Conservation (phyloP, 148 eudicot genomes). For the Mesembryanthemum crystallinum region DNA sequence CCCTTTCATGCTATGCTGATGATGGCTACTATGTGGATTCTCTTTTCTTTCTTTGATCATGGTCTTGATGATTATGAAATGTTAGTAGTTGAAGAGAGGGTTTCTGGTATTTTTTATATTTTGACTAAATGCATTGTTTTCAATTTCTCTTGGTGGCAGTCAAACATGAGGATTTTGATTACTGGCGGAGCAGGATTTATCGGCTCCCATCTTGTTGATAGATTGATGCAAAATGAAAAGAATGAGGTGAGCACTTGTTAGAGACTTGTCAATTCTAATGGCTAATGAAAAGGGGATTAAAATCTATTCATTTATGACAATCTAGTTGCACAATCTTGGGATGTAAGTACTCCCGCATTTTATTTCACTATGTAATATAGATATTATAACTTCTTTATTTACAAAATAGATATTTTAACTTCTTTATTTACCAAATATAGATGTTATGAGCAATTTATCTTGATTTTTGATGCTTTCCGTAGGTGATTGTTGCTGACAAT, state of each 20-base stretch:
- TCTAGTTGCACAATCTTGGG: neutral
- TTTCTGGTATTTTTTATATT: neutral
- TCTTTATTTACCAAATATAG: neutral
- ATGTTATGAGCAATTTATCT: neutral
- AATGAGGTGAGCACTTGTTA: conserved; percentile 58
- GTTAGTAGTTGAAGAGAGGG: neutral
- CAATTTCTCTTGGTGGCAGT: conserved; percentile 36
- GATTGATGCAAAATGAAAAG: conserved; percentile 85
- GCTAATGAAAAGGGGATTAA: too few relatives aligned
- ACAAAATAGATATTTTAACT: too few relatives aligned
- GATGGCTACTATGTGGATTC: conserved; percentile 11
- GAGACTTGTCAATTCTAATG: too few relatives aligned
- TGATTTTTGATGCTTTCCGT: conserved; percentile 3
- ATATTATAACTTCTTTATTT: too few relatives aligned
- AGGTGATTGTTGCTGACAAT: conserved; percentile 92
- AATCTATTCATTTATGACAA: neutral
- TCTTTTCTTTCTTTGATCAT: conserved; percentile 1
- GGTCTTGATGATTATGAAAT: conserved; percentile 7
- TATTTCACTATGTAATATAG: neutral
- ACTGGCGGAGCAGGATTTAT: conserved; percentile 98
- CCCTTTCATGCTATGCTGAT: conserved; percentile 24
- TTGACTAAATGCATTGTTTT: conserved; percentile 15
- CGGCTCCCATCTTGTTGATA: conserved; percentile 94
- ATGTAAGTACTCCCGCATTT: too few relatives aligned
- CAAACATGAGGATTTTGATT: conserved; percentile 90